Percentiles rank a stretch among this genome's conserved stretches.
Conservation (phyloP, 1,139 yeast genomes). For the Candida sp. region DNA sequence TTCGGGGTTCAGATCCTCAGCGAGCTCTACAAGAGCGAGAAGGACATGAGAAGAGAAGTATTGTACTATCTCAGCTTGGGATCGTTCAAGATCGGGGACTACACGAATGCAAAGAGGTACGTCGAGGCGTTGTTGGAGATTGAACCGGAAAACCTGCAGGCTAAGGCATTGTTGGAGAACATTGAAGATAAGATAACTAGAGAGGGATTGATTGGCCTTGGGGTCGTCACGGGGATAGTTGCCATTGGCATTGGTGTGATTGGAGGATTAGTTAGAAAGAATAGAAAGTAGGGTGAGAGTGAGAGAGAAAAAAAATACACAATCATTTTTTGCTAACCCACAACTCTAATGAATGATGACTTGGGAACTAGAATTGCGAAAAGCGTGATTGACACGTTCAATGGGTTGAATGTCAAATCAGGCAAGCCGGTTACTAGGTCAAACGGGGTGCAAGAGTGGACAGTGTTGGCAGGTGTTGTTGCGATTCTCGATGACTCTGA, state of each 20-base stretch:
- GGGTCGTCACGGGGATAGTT: slow-evolving; percentile 81
- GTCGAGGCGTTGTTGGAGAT: slow-evolving; percentile 74
- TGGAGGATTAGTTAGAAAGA: slow-evolving; percentile 57
- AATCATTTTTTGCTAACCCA: background rate
- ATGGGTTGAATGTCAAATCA: slow-evolving; percentile 21
- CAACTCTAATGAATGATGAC: slow-evolving; percentile 4
- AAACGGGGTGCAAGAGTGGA: slow-evolving; percentile 80
- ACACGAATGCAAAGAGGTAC: slow-evolving; percentile 83
- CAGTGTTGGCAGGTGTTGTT: slow-evolving; percentile 80
- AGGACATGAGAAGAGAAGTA: slow-evolving; percentile 87
- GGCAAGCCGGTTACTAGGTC: slow-evolving; percentile 66
- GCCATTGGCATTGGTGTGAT: slow-evolving; percentile 81
- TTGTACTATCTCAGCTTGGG: slow-evolving; percentile 90
- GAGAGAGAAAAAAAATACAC: background rate
- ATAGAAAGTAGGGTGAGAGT: slow-evolving; percentile 19
- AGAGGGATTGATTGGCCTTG: slow-evolving; percentile 89
- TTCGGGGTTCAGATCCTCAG: slow-evolving; percentile 81
- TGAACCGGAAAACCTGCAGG: slow-evolving; percentile 89
- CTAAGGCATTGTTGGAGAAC: slow-evolving; percentile 67
- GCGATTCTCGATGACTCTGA: slow-evolving; percentile 32
- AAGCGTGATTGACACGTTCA: slow-evolving; percentile 22
- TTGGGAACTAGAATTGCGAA: slow-evolving; percentile 19
- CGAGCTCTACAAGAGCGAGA: slow-evolving; percentile 75
- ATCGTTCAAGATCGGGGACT: slow-evolving; percentile 87
- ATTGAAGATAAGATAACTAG: slow-evolving; percentile 86